These are phyloP conservation scores for Arabidopsis hybrid DNA, from an alignment of 441 rosid genomes.

Conservation along the genomic window DNA sequence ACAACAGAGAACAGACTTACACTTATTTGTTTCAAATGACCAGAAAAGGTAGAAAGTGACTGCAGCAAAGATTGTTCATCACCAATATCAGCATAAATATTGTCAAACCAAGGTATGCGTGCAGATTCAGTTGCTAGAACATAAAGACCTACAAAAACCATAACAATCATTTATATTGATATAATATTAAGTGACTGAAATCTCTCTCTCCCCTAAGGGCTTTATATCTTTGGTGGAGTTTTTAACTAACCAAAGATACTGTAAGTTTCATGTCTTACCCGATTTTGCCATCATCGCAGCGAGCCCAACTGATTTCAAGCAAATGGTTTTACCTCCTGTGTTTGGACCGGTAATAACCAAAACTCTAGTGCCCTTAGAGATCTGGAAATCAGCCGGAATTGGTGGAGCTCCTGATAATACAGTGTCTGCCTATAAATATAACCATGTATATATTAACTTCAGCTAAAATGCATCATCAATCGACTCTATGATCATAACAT, in stretches of 20 bases:
- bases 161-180: background rate
- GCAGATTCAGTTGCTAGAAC: slow-evolving; percentile 88
- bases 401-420: slow-evolving; percentile 60
- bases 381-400: slow-evolving; percentile 81
- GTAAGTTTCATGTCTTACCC: slow-evolving; percentile 51
- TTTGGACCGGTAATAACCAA: slow-evolving; percentile 96
- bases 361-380: slow-evolving; percentile 72
- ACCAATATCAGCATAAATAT: slow-evolving; percentile 93
- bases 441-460: slow-evolving; percentile 30
- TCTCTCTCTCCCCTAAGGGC: background rate
- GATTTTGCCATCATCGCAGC: slow-evolving; percentile 99
- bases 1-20: slow-evolving; percentile 55
- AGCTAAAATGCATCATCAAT: slow-evolving; percentile 21
- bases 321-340: slow-evolving; percentile 96
- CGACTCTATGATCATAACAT: slow-evolving; percentile 8
- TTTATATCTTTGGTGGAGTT: background rate
- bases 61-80: slow-evolving; percentile 94
- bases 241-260: background rate
- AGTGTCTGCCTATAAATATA: slow-evolving; percentile 57
- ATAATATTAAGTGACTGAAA: background rate
- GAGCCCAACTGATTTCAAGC: slow-evolving; percentile 92
- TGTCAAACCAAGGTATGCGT: slow-evolving; percentile 92
- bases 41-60: slow-evolving; percentile 95
- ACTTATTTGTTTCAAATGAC: slow-evolving; percentile 90
- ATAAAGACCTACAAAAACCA: slow-evolving; percentile 72